Percentiles rank a stretch among this genome's conserved stretches.
These are phyloP conservation scores for Iberis pinnata DNA, from an alignment of 345 rosid species.

Conservation along the genomic window DNA sequence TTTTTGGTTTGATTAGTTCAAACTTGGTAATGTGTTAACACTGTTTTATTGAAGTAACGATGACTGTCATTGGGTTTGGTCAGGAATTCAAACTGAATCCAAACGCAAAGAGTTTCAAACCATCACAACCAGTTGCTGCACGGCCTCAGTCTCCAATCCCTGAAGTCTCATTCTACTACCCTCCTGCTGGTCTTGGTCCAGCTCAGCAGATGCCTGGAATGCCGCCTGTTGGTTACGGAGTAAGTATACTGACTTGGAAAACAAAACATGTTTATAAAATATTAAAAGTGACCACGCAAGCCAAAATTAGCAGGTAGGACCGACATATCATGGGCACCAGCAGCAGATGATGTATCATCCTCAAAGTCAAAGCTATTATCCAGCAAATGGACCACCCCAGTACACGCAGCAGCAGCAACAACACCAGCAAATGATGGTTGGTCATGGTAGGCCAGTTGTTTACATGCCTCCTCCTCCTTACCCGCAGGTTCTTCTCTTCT, in stretches of 20 bases:
- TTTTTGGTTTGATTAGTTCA: slow-evolving; percentile 19
- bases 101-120: slow-evolving; percentile 79
- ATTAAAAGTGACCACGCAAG: slow-evolving; percentile 2
- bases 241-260: slow-evolving; percentile 30
- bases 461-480: not conserved
- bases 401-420: not conserved
- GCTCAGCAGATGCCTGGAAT: slow-evolving; percentile 62
- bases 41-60: not conserved
- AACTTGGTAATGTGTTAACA: slow-evolving; percentile 14
- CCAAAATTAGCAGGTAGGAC: slow-evolving; percentile 33
- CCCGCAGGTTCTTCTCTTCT: not conserved
- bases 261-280: not conserved
- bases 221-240: slow-evolving; percentile 61
- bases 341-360: not conserved
- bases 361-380: not conserved
- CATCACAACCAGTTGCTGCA: slow-evolving; percentile 45
- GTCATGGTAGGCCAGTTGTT: not conserved
- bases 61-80: slow-evolving; percentile 14
- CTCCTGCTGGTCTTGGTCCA: slow-evolving; percentile 29
- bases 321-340: not conserved
- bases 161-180: slow-evolving; percentile 61
- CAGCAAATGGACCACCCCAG: not conserved
- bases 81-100: slow-evolving; percentile 97
- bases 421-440: not conserved
- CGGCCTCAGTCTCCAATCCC: slow-evolving; percentile 61